Evolutionary conservation across 2,329 filamentous ascomycete genomes (phyloP), one percentile per base, ranked within the genome.

Genomic region (Penicillium oxalicum): DNA sequence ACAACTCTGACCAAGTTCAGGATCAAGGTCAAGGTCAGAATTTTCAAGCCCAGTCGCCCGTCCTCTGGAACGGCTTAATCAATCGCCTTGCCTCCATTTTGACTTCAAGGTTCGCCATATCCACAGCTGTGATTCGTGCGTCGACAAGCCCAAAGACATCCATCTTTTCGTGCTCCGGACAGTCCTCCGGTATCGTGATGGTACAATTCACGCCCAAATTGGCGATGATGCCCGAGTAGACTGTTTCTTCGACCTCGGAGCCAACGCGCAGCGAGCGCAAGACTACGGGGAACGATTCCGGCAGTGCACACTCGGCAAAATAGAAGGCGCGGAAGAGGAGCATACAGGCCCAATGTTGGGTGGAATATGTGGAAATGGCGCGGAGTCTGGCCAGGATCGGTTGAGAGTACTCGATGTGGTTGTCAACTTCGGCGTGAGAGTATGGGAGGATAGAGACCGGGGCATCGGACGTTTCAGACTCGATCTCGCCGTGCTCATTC

Each of bases 301-400:
- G 80, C 4, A 83, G 63, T 1, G 64, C 44, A 9, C 73, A 74
- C 57, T 83, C 76, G 8, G 69, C 68, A 61, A 78, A 81, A 58
- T 80, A 74, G 57, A 77, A 74, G 11, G 79, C 80, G 38, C 81
- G 78, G 66, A 78, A 77, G 35, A 84, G 68, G 2, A 81, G 74
- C 61, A 77, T 72, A 11, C 69, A 61, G 2, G 68, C 61, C 81
- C 81, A 84, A 57, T 75, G 75, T 5, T 65, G 52, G 52, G 62
- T 42, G 58, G 71, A 61, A 55, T 59, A 44, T 4, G 45, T 56
- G 11, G 65, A 64, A 25, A 78, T 74, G n/a, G 73, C 57, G 25
- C 62, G 59, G 37, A 69, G 61, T 9, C 68, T 47, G 51, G 62
- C 59, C 71, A 74, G 60, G 64, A 72, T 39, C 72, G 51, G 72